phyloP scores from a whole-genome alignment of 140 eudicot species.

The Cichorium intybus region DNA sequence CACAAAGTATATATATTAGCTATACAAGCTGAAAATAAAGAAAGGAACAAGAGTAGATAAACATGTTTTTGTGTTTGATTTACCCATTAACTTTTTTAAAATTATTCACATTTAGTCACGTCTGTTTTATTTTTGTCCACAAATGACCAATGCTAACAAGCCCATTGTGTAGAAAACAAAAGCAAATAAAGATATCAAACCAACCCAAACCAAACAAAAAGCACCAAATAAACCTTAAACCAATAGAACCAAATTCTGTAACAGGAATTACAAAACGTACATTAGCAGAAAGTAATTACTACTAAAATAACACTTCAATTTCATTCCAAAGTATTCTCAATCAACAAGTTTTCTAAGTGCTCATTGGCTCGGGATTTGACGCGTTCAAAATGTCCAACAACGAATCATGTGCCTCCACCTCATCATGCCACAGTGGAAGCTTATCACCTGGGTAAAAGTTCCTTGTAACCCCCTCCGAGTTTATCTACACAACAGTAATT shows the following conservation, averaged over 20 bases:
- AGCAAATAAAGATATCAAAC: background rate
- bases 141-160: too few species aligned
- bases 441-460: slow-evolving; percentile 85
- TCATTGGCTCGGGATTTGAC: slow-evolving; percentile 66
- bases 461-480: slow-evolving; percentile 69
- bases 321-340: background rate
- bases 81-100: too few species aligned
- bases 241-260: slow-evolving; percentile 7
- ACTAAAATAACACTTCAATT: background rate
- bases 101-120: too few species aligned
- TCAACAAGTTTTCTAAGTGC: slow-evolving; percentile 15
- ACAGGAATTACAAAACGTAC: slow-evolving; percentile 6
- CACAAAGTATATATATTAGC: too few species aligned
- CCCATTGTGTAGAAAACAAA: background rate
- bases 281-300: slow-evolving; percentile 9
- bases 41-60: too few species aligned
- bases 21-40: too few species aligned
- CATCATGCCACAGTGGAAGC: slow-evolving; percentile 90
- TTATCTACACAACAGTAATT: slow-evolving; percentile 45
- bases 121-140: too few species aligned
- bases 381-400: slow-evolving; percentile 55
- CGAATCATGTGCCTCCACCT: slow-evolving; percentile 72
- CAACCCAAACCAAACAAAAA: background rate
- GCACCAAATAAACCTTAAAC: slow-evolving; percentile 12
- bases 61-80: too few species aligned